These are phyloP conservation scores for Stropharia rugosoannulata DNA, from an alignment of 768 basidiomycete genomes.

Conservation along the genomic window DNA sequence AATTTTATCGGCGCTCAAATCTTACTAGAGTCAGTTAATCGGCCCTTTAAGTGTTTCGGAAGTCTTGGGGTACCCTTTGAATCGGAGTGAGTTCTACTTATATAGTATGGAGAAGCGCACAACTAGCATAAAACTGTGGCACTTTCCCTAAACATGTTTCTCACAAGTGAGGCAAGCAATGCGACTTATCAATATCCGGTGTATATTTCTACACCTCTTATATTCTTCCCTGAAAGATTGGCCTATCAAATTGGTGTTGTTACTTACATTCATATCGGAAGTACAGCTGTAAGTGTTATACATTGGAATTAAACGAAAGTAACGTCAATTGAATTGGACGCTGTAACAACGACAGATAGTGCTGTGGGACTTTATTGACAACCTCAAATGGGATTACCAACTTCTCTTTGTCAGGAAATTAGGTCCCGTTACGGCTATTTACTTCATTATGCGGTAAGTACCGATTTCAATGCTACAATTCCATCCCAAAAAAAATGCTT, in stretches of 20 bases:
- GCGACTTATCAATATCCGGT: background rate
- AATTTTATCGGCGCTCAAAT: too few relatives aligned
- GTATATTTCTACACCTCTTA: constrained; percentile 8
- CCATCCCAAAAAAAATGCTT: too few relatives aligned
- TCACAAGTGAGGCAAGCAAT: background rate
- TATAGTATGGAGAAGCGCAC: too few relatives aligned
- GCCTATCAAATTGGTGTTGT: constrained; percentile 7
- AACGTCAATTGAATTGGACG: background rate
- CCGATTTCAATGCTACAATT: background rate
- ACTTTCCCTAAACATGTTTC: background rate
- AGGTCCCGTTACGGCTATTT: constrained; percentile 10
- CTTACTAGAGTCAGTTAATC: too few relatives aligned
- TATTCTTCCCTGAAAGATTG: constrained; percentile 5
- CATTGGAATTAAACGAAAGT: constrained; percentile 6
- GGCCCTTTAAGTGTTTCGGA: too few relatives aligned
- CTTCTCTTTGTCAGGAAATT: constrained; percentile 7
- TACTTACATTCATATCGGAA: constrained; percentile 7
- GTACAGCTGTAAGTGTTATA: background rate
- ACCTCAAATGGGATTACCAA: constrained; percentile 11
- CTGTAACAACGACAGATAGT: constrained; percentile 4
- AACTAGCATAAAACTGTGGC: too few relatives aligned
- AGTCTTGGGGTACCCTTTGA: too few relatives aligned
- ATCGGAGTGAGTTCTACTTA: too few relatives aligned
- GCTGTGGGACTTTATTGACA: constrained; percentile 14
- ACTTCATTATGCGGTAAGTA: constrained; percentile 15